Base-by-base conservation (phyloP, 2,329 filamentous ascomycete species). In the Ascochyta pisi region DNA sequence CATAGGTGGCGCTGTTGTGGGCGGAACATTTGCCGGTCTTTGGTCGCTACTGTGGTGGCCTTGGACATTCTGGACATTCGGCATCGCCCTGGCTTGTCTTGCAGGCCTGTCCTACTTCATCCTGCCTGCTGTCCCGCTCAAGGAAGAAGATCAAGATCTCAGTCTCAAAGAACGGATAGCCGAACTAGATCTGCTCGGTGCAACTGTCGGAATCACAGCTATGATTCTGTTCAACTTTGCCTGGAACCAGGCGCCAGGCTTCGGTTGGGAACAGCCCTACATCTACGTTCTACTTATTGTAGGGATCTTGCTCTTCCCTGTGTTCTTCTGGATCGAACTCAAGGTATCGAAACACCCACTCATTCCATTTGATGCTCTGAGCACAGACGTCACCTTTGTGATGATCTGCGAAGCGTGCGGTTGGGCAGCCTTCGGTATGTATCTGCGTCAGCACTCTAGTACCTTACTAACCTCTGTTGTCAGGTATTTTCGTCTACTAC, bases 191-290 rank as follows among this genome's bases (percentile, higher is more conserved):
- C 60, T 78, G 19, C 63, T 78, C 6, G 83, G 82, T 10, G 77
- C 77, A 6, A 55, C 75, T 4, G 73, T 77, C 3, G 86, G 86
- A 1, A 78, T 89, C 16, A 75, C 77, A 0, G 82, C 81, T 0
- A 75, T 90, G 23, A 77, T 69, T 6, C 76, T 90, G 16, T 80
- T 89, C 73, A 89, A 88, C 67, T 84, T 89, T 62, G 84, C 86
- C 0, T 89, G 85, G 84, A 89, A 87, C 55, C 86, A 89, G 66
- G 86, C 84, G 0, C 81, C 84, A 0, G 77, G 84, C 0, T 82
- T 80, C 1, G 85, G 85, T 1, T 89, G 87, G 87, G 62, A 74
- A 1, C 76, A 78, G 6, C 76, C 84, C 0, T 85, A 85, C 51
- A 78, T 86, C n/a, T 82, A 84, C 55, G 75, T 83, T 0, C 73